A percentile compares a stretch with the other conserved stretches of the same genome.
Evolutionary conservation across 2,329 filamentous ascomycete species (phyloP).

Genomic region (Sarocladium strictum): DNA sequence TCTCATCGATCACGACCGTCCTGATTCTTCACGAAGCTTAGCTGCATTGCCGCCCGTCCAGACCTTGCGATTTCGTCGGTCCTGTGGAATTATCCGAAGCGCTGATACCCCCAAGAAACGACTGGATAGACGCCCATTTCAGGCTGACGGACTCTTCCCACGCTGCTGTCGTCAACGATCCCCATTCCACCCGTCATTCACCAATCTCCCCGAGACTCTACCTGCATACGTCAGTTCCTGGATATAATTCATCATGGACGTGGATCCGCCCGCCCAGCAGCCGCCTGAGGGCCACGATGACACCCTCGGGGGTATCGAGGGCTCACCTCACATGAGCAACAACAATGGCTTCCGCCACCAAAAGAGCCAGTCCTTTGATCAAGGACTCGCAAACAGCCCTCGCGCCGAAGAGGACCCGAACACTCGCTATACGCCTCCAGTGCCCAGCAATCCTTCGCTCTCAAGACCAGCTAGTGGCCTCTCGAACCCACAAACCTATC

Average conservation of each 20-base stretch:
- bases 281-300: conserved; percentile 40
- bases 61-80: background rate
- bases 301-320: conserved; percentile 43
- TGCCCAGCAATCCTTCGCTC: conserved; percentile 34
- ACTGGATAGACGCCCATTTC: background rate
- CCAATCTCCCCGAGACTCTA: too few species aligned
- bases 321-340: conserved; percentile 33
- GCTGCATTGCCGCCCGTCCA: too few species aligned
- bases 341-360: conserved; percentile 34
- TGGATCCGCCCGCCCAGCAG: conserved; percentile 17
- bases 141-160: background rate
- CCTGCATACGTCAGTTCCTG: too few species aligned
- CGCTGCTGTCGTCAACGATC: background rate
- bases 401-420: conserved; percentile 38
- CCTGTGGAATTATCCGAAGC: too few species aligned
- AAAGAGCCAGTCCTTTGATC: conserved; percentile 45
- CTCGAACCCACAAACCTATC: conserved; percentile 38
- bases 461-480: conserved; percentile 52
- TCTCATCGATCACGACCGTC: background rate
- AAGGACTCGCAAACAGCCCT: conserved; percentile 35
- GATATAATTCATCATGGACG: too few species aligned
- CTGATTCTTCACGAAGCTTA: too few species aligned
- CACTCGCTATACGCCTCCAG: conserved; percentile 35
- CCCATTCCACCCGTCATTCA: background rate
- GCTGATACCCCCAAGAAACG: too few species aligned